A percentile compares a stretch with the other conserved stretches of the same genome.
Conservation (phyloP, 2,329 filamentous ascomycete species). For the Fusarium odoratissimum region DNA sequence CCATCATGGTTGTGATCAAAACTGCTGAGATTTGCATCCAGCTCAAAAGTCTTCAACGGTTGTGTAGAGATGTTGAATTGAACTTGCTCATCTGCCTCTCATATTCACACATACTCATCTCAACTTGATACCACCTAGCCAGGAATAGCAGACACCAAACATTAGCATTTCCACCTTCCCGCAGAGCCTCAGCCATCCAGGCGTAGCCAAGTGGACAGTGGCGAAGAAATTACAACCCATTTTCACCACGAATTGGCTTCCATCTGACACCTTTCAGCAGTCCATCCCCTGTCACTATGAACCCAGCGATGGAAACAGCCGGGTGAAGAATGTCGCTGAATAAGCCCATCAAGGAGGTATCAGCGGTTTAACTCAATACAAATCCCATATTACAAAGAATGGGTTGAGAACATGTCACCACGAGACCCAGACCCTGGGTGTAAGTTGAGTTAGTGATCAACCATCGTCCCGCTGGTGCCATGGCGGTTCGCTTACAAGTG, state of each 20-base stretch:
- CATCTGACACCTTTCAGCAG: background rate
- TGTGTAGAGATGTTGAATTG: background rate
- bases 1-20: background rate
- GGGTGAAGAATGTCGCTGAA: background rate
- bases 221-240: slow-evolving; percentile 2
- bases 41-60: background rate
- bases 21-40: background rate
- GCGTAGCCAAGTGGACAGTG: slow-evolving; percentile 34
- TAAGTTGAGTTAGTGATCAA: slow-evolving; percentile 3
- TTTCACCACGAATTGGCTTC: background rate
- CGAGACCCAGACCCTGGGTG: background rate
- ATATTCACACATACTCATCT: slow-evolving; percentile 27
- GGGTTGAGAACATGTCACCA: background rate
- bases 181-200: slow-evolving; percentile 41
- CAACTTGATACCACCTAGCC: slow-evolving; percentile 35
- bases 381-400: too few relatives aligned
- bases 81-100: background rate
- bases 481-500: slow-evolving; percentile 19
- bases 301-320: background rate
- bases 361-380: background rate
- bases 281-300: background rate
- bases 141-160: slow-evolving; percentile 8
- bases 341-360: background rate
- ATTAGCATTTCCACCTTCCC: slow-evolving; percentile 27
- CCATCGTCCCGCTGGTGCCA: slow-evolving; percentile 2